A percentile compares a stretch with the other conserved stretches of the same genome.
Conservation (phyloP, 2,329 filamentous ascomycete species). For the Zymoseptoria brevis region DNA sequence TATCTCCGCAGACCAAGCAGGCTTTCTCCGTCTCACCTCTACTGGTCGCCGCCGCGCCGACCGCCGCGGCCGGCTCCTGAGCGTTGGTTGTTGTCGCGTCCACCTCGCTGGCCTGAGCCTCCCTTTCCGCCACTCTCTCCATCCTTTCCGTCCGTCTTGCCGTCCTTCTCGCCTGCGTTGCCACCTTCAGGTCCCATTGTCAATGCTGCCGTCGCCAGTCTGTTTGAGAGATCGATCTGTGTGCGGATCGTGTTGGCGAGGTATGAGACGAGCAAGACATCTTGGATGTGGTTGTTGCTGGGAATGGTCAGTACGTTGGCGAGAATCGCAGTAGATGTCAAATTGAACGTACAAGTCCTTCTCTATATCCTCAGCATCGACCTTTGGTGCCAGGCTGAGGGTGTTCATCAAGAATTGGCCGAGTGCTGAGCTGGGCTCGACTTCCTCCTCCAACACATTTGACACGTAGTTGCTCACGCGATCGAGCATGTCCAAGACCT, state of each 20-base stretch:
- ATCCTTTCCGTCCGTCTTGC: slow-evolving; percentile 8
- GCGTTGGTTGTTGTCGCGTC: slow-evolving; percentile 12
- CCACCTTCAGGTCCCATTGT: slow-evolving; percentile 35
- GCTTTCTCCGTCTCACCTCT: slow-evolving; percentile 5
- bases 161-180: slow-evolving; percentile 18
- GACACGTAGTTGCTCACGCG: slow-evolving; percentile 87
- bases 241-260: slow-evolving; percentile 97
- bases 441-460: slow-evolving; percentile 88
- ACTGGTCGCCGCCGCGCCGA: slow-evolving; percentile 25
- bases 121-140: slow-evolving; percentile 16
- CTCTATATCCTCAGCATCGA: slow-evolving; percentile 83
- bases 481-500: slow-evolving; percentile 82
- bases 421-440: slow-evolving; percentile 78
- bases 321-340: not conserved
- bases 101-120: slow-evolving; percentile 13
- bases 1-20: not conserved
- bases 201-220: slow-evolving; percentile 61
- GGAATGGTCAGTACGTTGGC: slow-evolving; percentile 19
- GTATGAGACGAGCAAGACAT: slow-evolving; percentile 96
- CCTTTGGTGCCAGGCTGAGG: slow-evolving; percentile 87
- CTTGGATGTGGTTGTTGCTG: slow-evolving; percentile 97
- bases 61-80: slow-evolving; percentile 25
- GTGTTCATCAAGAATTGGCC: slow-evolving; percentile 95
- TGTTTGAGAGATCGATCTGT: slow-evolving; percentile 95
- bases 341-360: slow-evolving; percentile 67